phyloP scores from a whole-genome alignment of 2,329 filamentous ascomycete species.

The Sarocladium brachiariae region DNA sequence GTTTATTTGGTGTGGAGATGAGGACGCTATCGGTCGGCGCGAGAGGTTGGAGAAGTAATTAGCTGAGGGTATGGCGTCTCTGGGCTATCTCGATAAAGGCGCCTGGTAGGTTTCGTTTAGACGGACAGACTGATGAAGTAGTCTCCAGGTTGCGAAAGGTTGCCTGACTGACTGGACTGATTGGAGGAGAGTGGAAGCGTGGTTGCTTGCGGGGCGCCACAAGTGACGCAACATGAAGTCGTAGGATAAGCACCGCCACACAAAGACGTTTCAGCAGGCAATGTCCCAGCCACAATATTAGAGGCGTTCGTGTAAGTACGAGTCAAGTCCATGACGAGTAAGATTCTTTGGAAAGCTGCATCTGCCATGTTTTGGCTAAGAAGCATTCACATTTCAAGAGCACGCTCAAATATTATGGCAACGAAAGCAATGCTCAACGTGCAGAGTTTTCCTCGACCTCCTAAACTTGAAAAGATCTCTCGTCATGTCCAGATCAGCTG shows the following conservation, averaged over 20 bases:
- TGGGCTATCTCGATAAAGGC: no score
- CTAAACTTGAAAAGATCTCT: slow-evolving; percentile 44
- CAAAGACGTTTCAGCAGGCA: no score
- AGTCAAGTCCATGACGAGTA: slow-evolving; percentile 12
- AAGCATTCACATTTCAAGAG: neutral
- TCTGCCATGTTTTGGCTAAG: neutral
- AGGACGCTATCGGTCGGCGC: neutral
- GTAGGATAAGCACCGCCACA: neutral
- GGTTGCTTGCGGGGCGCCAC: slow-evolving; percentile 14
- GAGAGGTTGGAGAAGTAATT: neutral
- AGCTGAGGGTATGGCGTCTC: no score
- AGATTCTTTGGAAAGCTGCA: no score
- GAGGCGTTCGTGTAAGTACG: no score
- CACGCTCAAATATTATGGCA: slow-evolving; percentile 22
- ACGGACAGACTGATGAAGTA: no score
- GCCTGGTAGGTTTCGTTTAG: no score
- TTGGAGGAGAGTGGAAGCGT: slow-evolving; percentile 10
- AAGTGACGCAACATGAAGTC: slow-evolving; percentile 11
- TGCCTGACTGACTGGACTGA: neutral
- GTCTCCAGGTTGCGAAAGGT: no score
- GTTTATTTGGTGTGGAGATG: neutral
- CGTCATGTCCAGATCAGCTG: slow-evolving; percentile 51
- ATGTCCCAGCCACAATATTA: no score
- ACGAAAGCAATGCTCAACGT: slow-evolving; percentile 43
- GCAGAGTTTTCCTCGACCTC: slow-evolving; percentile 51